These are phyloP conservation scores for Brassica nigra DNA, from an alignment of 345 rosid species.

Conservation along the genomic window DNA sequence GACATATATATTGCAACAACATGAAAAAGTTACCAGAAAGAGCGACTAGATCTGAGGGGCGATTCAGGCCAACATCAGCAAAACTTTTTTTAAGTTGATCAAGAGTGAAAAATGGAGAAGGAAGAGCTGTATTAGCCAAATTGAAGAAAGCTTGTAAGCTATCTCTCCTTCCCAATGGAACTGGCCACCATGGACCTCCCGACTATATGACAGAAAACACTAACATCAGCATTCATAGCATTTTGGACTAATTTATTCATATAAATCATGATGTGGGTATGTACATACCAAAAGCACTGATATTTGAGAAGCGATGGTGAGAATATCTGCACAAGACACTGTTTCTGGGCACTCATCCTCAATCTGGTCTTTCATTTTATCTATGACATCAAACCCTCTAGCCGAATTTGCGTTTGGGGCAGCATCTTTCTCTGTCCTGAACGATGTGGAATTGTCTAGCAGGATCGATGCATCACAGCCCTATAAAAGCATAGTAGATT, in stretches of 20 bases:
- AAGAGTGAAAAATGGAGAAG: slow-evolving; percentile 33
- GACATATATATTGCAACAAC: neutral
- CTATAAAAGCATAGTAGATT: slow-evolving; percentile 27
- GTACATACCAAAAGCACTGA: slow-evolving; percentile 42
- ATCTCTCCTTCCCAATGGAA: slow-evolving; percentile 45
- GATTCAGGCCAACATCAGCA: slow-evolving; percentile 36
- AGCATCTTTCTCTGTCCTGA: slow-evolving; percentile 54
- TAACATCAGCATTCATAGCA: no score
- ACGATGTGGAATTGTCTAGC: slow-evolving; percentile 47
- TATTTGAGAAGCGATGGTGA: slow-evolving; percentile 46
- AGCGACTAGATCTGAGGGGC: slow-evolving; percentile 38
- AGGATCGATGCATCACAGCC: slow-evolving; percentile 63
- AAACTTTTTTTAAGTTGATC: slow-evolving; percentile 22
- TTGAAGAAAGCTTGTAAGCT: slow-evolving; percentile 34
- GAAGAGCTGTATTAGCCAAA: slow-evolving; percentile 38
- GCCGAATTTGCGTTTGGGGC: slow-evolving; percentile 52
- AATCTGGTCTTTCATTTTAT: slow-evolving; percentile 48
- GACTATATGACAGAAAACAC: slow-evolving; percentile 25
- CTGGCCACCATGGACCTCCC: slow-evolving; percentile 44
- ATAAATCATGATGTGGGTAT: no score
- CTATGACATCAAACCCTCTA: slow-evolving; percentile 56
- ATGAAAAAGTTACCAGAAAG: slow-evolving; percentile 38
- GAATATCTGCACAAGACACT: slow-evolving; percentile 61
- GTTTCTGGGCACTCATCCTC: slow-evolving; percentile 50
- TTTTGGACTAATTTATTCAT: no score